Conservation (phyloP, 148 eudicot species). For the Rhododendron williamsianum region DNA sequence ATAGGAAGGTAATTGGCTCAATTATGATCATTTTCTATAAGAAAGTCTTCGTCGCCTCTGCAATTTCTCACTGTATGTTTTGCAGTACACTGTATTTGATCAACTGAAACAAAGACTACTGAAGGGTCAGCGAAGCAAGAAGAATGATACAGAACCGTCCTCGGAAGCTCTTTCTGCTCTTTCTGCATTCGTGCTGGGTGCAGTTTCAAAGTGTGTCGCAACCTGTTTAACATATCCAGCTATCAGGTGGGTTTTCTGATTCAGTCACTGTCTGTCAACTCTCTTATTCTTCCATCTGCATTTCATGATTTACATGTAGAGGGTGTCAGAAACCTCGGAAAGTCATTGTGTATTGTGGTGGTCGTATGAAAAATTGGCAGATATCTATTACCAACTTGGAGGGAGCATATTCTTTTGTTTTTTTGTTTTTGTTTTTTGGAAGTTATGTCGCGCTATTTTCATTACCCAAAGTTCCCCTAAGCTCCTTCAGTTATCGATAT, state of each 20-base stretch:
- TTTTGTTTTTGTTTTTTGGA: background rate
- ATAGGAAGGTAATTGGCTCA: background rate
- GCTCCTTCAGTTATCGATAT: background rate
- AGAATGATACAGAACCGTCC: conserved; percentile 31
- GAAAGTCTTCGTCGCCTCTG: background rate
- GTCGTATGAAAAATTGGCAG: background rate
- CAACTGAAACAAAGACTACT: conserved; percentile 70
- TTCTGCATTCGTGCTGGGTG: conserved; percentile 81
- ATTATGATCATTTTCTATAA: background rate
- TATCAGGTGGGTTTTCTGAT: conserved; percentile 50
- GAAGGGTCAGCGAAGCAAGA: conserved; percentile 28
- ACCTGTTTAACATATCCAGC: conserved; percentile 91
- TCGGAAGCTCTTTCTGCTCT: conserved; percentile 77
- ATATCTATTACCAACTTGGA: background rate
- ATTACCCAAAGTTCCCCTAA: background rate
- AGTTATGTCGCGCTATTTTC: background rate
- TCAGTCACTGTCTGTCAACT: background rate
- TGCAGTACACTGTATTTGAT: conserved; percentile 93
- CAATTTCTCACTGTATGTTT: background rate
- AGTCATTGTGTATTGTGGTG: background rate
- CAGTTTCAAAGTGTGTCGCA: conserved; percentile 82
- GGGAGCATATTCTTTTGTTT: background rate
- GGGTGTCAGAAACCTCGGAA: background rate
- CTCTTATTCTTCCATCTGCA: background rate
- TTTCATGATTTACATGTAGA: background rate